Evolutionary conservation across 2,329 filamentous ascomycete genomes (phyloP).

Genomic region (Trichocomaceae sp.): DNA sequence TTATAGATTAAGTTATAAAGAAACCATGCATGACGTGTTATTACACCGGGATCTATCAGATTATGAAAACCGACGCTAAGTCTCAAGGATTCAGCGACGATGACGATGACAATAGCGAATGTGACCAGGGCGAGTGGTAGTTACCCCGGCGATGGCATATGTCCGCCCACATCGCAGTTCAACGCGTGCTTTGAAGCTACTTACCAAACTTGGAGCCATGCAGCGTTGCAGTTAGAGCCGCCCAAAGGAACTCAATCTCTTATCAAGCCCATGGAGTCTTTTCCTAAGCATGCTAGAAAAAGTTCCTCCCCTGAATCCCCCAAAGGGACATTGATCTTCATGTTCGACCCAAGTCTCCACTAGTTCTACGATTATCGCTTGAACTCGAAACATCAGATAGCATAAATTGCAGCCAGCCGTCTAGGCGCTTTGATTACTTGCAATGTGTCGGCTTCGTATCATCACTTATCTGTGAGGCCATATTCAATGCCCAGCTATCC

Average conservation of each 20-base stretch:
- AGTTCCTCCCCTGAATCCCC: slow-evolving; percentile 12
- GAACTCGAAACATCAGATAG: not conserved
- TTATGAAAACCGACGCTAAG: too few relatives aligned
- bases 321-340: slow-evolving; percentile 3
- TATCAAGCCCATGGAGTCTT: not conserved
- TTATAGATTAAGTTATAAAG: too few relatives aligned
- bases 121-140: slow-evolving; percentile 6
- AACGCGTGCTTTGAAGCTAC: not conserved
- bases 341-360: not conserved
- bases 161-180: slow-evolving; percentile 13
- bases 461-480: not conserved
- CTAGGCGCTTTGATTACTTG: not conserved
- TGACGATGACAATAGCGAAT: not conserved
- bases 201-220: slow-evolving; percentile 3
- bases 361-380: not conserved
- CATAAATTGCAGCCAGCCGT: not conserved
- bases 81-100: not conserved
- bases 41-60: too few relatives aligned
- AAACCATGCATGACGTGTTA: too few relatives aligned
- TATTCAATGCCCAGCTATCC: not conserved
- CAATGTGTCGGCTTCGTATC: not conserved
- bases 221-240: not conserved
- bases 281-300: slow-evolving; percentile 14
- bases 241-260: not conserved
- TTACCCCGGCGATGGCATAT: slow-evolving; percentile 11